These are phyloP conservation scores for Eremothecium sinecaudum DNA, from an alignment of 1,139 yeast genomes.

Conservation along the genomic window DNA sequence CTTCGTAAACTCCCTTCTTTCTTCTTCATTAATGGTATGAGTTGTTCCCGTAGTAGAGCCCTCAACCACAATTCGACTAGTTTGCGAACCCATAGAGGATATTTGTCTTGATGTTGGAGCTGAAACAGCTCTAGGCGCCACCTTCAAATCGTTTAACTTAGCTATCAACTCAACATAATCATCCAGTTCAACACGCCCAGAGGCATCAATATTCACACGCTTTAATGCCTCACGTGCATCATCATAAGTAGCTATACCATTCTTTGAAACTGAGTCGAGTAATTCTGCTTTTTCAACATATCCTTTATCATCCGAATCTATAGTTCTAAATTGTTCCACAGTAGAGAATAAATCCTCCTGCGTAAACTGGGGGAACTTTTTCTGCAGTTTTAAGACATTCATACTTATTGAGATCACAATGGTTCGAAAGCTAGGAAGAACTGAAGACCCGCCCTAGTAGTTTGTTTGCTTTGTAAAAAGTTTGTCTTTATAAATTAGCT, in stretches of 20 bases:
- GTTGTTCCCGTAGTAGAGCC: slow-evolving; percentile 88
- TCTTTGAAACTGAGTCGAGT: slow-evolving; percentile 69
- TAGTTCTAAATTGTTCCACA: slow-evolving; percentile 71
- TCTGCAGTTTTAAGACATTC: slow-evolving; percentile 52
- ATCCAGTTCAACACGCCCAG: slow-evolving; percentile 93
- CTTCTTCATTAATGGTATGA: slow-evolving; percentile 95
- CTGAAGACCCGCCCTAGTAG: no score
- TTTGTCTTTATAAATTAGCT: neutral
- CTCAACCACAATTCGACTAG: slow-evolving; percentile 66
- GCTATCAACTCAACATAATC: slow-evolving; percentile 85
- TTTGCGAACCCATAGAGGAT: slow-evolving; percentile 31
- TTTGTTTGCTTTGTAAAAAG: neutral
- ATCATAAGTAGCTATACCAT: slow-evolving; percentile 79
- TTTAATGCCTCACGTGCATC: slow-evolving; percentile 90
- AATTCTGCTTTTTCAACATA: slow-evolving; percentile 89
- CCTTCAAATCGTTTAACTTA: slow-evolving; percentile 44
- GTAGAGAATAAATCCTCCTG: slow-evolving; percentile 81
- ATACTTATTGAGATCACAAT: no score
- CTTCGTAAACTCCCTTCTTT: slow-evolving; percentile 87
- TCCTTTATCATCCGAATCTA: slow-evolving; percentile 91
- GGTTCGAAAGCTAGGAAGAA: no score
- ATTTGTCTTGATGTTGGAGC: slow-evolving; percentile 18
- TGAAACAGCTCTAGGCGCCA: slow-evolving; percentile 31
- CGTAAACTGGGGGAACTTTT: slow-evolving; percentile 73
- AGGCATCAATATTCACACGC: slow-evolving; percentile 85